Evolutionary conservation across 164 flowering plant genomes (phyloP), one percentile per base, ranked within the genome.

Genomic region (Magnolia kwangsiensis): DNA sequence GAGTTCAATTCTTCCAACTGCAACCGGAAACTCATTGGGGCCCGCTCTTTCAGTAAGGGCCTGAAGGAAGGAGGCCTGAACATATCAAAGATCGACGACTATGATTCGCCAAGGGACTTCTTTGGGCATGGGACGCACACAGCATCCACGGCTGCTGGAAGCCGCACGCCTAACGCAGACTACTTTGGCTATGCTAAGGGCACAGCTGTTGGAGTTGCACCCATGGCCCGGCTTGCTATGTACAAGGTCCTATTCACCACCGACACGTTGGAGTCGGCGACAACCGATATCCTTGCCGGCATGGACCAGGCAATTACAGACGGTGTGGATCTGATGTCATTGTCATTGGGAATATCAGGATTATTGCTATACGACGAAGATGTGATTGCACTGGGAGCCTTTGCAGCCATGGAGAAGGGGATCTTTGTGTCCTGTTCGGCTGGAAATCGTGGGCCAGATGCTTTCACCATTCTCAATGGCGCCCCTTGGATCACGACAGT

Each of bases 141-240:
- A 0, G 86, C 97, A 0, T 77, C 86, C 13, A 91, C 91, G 0
- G 93, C 95, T 0, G 95, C 90, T 0, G 97, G 95, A 6, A 84
- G 72, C 23, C 80, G 75, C 50, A 92, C 86, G 2, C 72, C 58
- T 1, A 84, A 74, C 1, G 97, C 86, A 2, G 84, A 89, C 0
- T 87, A 77, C 73, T 88, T 89, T n/a, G 93, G 91, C 2, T 92
- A 92, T 76, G 97, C 87, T 20, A 7, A 73, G 0, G 97, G 97
- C 0, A 82, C 84, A 0, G 86, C 95, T 0, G 59, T 76, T 14
- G 97, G 97, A 11, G 80, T 87, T 81, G 95, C 97, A 71, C 75
- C 67, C 65, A 74, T 3, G 75, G 75, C 75, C 24, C 67, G 75
- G 58, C 8, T 74, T 3, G 75, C 69, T 16, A 74, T 74, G 75